Evolutionary conservation across 352 stramenopile genomes (phyloP), one percentile per base, ranked within the genome.

Genomic region (Blastocystis sp.): DNA sequence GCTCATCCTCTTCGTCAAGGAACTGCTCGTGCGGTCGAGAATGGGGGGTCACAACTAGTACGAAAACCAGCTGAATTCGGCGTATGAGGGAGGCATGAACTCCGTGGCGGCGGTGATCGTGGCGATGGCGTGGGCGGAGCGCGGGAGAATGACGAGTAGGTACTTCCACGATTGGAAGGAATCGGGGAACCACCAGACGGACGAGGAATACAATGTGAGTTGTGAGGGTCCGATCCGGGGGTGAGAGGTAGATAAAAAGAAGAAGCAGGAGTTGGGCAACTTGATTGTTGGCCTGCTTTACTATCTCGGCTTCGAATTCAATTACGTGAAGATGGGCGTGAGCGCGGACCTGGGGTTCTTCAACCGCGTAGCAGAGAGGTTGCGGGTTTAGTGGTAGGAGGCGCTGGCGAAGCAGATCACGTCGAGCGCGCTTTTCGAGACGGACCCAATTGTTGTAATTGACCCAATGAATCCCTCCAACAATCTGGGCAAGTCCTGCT

Each of bases 51-150:
- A 66, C 0, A 10, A 41, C 2, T 69, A 84, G 74, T 84, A 67
- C 34, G 74, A 84, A 34, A 84, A 84, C 52, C 48, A 84, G 28
- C 53, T 84, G 52, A 84, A 84, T 11, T 84, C 74, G 21, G 52
- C 74, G 11, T 84, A 84, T 28, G 74, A 84, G 34, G 74, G 74
- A 21, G 74, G 74, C 34, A 84, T 84, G 74, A 84, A 84, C 74
- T 67, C 45, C n/a, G 74, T 84, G 17, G 74, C 74, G 7, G 74
- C 74, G 1, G 74, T 84, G 74, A 84, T 84, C 61, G 74, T 84
- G 3, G 74, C 69, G 52, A 84, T 84, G 34, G 74, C 74, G 56
- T 84, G 69, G n/a, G 21, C 21, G n/a, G 17, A 14, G 2, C 7
- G 21, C 21, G 14, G 40, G 40, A n/a, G n/a, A 19, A 19, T 45